These are phyloP conservation scores for Coemansia sp. DNA, from an alignment of 192 early-diverging fungal species.

Conservation along the genomic window DNA sequence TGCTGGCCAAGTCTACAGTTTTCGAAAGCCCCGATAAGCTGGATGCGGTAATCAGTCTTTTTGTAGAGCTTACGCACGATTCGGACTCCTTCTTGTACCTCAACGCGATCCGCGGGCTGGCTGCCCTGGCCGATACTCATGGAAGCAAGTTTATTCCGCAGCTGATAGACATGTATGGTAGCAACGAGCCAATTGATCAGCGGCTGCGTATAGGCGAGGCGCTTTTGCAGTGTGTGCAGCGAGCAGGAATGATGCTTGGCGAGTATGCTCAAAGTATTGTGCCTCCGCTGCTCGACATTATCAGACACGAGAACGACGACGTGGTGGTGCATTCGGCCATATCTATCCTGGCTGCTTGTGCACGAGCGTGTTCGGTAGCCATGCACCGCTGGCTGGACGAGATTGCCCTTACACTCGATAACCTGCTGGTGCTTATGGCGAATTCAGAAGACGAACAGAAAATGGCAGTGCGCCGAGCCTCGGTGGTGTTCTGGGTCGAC, in stretches of 20 bases:
- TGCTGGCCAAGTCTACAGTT: conserved; percentile 64
- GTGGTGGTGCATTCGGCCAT: conserved; percentile 60
- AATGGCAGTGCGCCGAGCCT: conserved; percentile 65
- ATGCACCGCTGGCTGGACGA: conserved; percentile 65
- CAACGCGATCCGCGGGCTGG: conserved; percentile 85
- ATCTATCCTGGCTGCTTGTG: conserved; percentile 63
- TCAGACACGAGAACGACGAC: conserved; percentile 36
- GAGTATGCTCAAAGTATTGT: conserved; percentile 58
- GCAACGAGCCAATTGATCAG: conserved; percentile 55
- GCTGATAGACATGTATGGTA: conserved; percentile 67
- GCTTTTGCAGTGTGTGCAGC: conserved; percentile 78
- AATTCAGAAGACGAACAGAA: conserved; percentile 3
- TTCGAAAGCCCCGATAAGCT: conserved; percentile 53
- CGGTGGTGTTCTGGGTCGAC: conserved; percentile 64
- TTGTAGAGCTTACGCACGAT: conserved; percentile 73
- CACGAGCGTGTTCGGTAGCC: conserved; percentile 69
- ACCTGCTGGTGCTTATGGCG: conserved; percentile 55
- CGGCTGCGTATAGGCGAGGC: conserved; percentile 84
- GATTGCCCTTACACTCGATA: conserved; percentile 65
- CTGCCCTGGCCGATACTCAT: conserved; percentile 78
- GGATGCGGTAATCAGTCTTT: conserved; percentile 67
- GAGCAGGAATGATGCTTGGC: conserved; percentile 74
- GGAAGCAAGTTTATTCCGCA: conserved; percentile 65
- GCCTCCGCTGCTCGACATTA: conserved; percentile 25
- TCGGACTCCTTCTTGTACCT: conserved; percentile 91